Conservation (phyloP, 306 rosid species). For the Pterocarpus macrocarpus region DNA sequence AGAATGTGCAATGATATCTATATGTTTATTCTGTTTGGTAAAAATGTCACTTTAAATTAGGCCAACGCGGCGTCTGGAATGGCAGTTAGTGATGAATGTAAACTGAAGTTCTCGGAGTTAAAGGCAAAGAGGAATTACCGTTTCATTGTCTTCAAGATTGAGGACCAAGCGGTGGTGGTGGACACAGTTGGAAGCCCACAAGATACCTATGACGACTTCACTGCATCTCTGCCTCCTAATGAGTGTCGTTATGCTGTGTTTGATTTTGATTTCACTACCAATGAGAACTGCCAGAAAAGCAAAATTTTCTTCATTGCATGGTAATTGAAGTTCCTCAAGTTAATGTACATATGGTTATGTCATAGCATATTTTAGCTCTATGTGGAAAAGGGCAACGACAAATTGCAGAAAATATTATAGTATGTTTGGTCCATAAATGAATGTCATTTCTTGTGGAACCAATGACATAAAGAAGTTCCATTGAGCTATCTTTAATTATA, state of each 20-base stretch:
- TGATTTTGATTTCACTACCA: slow-evolving; percentile 71
- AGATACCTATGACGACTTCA: slow-evolving; percentile 62
- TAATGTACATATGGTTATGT: too few relatives aligned
- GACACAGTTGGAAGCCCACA: slow-evolving; percentile 65
- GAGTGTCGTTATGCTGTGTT: slow-evolving; percentile 81
- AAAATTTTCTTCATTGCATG: slow-evolving; percentile 86
- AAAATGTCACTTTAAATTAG: slow-evolving; percentile 43
- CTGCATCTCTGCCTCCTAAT: slow-evolving; percentile 62
- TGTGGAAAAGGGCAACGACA: too few relatives aligned
- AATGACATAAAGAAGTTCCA: too few relatives aligned
- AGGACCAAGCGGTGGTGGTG: slow-evolving; percentile 67
- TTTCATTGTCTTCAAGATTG: slow-evolving; percentile 74
- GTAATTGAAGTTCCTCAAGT: slow-evolving; percentile 31
- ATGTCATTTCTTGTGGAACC: too few relatives aligned
- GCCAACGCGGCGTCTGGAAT: slow-evolving; percentile 71
- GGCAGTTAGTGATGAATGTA: slow-evolving; percentile 75
- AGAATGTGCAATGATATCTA: background rate
- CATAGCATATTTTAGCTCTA: too few relatives aligned
- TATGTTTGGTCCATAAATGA: too few relatives aligned
- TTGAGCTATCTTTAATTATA: too few relatives aligned
- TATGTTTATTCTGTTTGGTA: background rate
- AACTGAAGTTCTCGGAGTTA: slow-evolving; percentile 67
- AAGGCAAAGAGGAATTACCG: slow-evolving; percentile 70
- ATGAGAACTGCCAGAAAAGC: slow-evolving; percentile 78
- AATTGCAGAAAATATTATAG: too few relatives aligned